Evolutionary conservation across 176 grass and related monocot genomes (phyloP).

Genomic region (Alloteropsis semialata): DNA sequence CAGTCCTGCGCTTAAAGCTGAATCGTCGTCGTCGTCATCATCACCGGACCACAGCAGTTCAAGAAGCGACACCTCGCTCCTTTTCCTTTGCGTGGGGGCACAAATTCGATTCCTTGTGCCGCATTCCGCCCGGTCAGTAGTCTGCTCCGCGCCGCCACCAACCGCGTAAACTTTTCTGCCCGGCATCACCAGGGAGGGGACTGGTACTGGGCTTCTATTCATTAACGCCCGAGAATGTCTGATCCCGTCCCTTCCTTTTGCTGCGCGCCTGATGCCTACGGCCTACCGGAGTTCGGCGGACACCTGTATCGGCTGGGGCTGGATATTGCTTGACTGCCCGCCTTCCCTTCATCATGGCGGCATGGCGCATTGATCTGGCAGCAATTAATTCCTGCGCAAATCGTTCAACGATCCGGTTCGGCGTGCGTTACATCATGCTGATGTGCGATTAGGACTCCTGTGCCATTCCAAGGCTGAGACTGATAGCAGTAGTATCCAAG

Average conservation of each 20-base stretch:
- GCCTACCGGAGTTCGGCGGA: conserved; percentile 12
- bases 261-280: conserved; percentile 13
- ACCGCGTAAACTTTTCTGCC: neutral
- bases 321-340: neutral
- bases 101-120: neutral
- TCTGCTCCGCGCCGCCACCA: neutral
- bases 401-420: neutral
- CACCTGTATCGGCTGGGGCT: neutral
- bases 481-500: neutral
- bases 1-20: neutral
- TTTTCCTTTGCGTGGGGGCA: neutral
- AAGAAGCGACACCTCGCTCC: neutral
- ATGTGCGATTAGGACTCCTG: neutral
- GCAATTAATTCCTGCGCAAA: neutral
- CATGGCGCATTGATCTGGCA: neutral
- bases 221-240: conserved; percentile 9
- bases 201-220: neutral
- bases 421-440: neutral
- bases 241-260: neutral
- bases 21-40: neutral
- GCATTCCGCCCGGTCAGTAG: conserved; percentile 6
- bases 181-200: neutral
- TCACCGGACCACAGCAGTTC: neutral
- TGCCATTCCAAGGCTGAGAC: neutral
- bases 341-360: too few relatives aligned